Evolutionary conservation across 1,139 yeast genomes (phyloP).

Genomic region (Yueomyces sp.): DNA sequence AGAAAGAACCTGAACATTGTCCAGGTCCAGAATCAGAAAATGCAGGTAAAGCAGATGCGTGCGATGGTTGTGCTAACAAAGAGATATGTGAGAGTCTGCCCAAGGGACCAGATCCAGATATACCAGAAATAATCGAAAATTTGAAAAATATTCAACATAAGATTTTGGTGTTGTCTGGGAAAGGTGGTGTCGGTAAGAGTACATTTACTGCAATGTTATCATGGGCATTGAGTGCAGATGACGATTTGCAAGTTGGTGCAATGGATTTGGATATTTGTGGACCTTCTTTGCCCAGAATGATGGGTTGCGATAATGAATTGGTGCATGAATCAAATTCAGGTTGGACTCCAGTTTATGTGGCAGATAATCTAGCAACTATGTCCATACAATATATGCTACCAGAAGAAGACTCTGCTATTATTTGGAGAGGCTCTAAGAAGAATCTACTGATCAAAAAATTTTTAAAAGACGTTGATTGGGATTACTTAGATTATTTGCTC

Average conservation of each 20-base stretch:
- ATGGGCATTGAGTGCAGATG: conserved; percentile 92
- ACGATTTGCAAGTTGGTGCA: conserved; percentile 79
- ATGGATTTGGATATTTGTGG: conserved; percentile 98
- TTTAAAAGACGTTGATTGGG: conserved; percentile 92
- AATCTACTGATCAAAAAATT: conserved; percentile 89
- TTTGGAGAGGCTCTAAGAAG: conserved; percentile 96
- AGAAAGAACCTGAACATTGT: conserved; percentile 86
- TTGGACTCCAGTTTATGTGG: conserved; percentile 93
- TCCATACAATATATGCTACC: conserved; percentile 94
- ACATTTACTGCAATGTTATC: conserved; percentile 90
- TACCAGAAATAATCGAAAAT: conserved; percentile 63
- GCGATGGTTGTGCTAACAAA: conserved; percentile 91
- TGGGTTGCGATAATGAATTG: conserved; percentile 81
- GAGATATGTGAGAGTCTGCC: conserved; percentile 79
- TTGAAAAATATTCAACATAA: conserved; percentile 66
- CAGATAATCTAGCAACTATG: conserved; percentile 91
- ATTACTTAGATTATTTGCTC: conserved; percentile 63
- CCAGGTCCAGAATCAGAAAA: conserved; percentile 93
- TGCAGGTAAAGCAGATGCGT: conserved; percentile 92
- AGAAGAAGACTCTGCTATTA: conserved; percentile 82
- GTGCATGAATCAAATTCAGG: conserved; percentile 86
- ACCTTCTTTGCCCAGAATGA: conserved; percentile 89
- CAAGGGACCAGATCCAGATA: conserved; percentile 92
- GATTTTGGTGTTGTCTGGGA: conserved; percentile 78
- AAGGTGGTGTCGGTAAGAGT: conserved; percentile 97